A percentile compares a stretch with the other conserved stretches of the same genome.
Evolutionary conservation across 2,329 filamentous ascomycete species (phyloP).

Genomic region (Epichloe uncinata): DNA sequence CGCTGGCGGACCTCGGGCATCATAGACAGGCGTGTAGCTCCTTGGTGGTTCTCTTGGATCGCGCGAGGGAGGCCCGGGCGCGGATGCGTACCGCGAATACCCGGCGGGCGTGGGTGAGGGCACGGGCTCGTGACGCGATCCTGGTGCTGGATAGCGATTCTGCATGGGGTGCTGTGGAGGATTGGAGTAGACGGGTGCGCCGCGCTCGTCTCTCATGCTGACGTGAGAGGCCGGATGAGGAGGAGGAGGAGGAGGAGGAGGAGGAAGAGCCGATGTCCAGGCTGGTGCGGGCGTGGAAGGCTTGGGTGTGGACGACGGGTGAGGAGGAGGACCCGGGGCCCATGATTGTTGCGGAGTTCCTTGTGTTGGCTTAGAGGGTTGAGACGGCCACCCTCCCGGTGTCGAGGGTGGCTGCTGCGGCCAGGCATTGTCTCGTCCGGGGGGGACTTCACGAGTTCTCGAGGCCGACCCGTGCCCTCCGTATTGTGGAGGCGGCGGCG

Average conservation of each 20-base stretch:
- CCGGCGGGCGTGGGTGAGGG: constrained; percentile 25
- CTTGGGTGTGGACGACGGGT: constrained; percentile 17
- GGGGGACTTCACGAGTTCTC: constrained; percentile 28
- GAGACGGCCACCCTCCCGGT: constrained; percentile 17
- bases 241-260: constrained; percentile 18
- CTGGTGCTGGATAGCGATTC: constrained; percentile 24
- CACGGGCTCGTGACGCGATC: constrained; percentile 28
- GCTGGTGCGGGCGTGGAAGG: constrained; percentile 20
- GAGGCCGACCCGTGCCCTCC: constrained; percentile 30
- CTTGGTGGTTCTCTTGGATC: constrained; percentile 29
- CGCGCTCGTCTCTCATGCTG: constrained; percentile 25
- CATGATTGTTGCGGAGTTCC: constrained; percentile 22
- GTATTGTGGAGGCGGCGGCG: constrained; percentile 25
- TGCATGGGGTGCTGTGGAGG: constrained; percentile 24
- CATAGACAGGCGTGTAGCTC: constrained; percentile 35
- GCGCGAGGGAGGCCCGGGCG: constrained; percentile 27
- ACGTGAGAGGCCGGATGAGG: constrained; percentile 24
- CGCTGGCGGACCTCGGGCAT: constrained; percentile 26
- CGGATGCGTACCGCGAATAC: constrained; percentile 31
- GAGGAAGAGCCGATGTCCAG: constrained; percentile 23
- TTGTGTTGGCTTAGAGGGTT: constrained; percentile 19
- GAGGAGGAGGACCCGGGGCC: constrained; percentile 13
- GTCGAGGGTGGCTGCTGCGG: constrained; percentile 12
- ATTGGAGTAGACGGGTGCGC: constrained; percentile 21
- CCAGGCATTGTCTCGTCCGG: constrained; percentile 24